These are phyloP conservation scores for Cubamyces sp. DNA, from an alignment of 768 basidiomycete species.

Conservation along the genomic window DNA sequence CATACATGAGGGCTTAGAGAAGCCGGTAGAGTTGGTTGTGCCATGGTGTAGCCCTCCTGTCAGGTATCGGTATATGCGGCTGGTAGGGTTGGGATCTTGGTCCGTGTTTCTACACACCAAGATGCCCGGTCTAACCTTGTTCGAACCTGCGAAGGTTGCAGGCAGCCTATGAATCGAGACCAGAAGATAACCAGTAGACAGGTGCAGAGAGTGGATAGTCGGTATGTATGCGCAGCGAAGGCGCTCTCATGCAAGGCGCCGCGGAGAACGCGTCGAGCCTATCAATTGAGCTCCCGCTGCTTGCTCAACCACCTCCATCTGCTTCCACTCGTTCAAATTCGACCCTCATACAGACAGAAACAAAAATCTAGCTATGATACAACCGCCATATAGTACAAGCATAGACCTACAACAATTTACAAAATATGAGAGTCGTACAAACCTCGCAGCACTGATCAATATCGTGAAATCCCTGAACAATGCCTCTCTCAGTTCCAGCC, in stretches of 20 bases:
- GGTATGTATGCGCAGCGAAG: conserved; percentile 10
- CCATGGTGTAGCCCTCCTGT: conserved; percentile 29
- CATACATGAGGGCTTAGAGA: conserved; percentile 86
- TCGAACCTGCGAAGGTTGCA: background rate
- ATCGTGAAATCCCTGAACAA: background rate
- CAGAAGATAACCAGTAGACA: background rate
- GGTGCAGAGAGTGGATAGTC: background rate
- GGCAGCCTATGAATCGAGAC: background rate
- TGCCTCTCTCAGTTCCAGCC: background rate
- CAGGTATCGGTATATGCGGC: too few species aligned
- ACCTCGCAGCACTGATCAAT: background rate
- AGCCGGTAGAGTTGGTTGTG: conserved; percentile 61
- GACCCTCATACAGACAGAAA: background rate
- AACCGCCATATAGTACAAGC: background rate
- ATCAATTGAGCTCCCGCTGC: background rate
- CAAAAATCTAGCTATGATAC: background rate
- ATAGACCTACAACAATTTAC: background rate
- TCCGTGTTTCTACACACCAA: background rate
- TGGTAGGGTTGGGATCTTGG: too few species aligned
- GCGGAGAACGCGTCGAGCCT: conserved; percentile 2
- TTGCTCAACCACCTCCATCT: background rate
- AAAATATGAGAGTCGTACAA: background rate
- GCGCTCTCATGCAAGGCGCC: conserved; percentile 8
- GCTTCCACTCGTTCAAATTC: background rate
- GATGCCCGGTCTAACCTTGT: background rate